These are phyloP conservation scores for Stagonosporopsis chrysanthemi DNA, from an alignment of 2,329 filamentous ascomycete genomes.

Conservation along the genomic window DNA sequence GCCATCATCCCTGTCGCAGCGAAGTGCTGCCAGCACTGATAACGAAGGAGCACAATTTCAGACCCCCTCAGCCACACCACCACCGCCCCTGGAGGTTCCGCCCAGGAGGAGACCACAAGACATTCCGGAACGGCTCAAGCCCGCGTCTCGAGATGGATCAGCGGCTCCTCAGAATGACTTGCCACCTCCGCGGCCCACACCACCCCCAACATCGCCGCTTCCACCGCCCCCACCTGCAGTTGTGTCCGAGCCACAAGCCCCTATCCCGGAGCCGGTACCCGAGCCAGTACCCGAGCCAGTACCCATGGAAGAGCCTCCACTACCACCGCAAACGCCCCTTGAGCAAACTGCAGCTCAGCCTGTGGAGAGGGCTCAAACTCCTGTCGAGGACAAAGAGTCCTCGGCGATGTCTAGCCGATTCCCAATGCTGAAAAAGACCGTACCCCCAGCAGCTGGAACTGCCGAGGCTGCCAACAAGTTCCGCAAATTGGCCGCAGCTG, in stretches of 20 bases:
- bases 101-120: conserved; percentile 37
- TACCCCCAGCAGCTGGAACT: conserved; percentile 57
- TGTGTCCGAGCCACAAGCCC: conserved; percentile 21
- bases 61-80: conserved; percentile 34
- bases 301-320: conserved; percentile 48
- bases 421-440: conserved; percentile 87
- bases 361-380: conserved; percentile 5
- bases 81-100: conserved; percentile 35
- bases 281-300: no score
- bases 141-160: conserved; percentile 19
- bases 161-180: conserved; percentile 15
- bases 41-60: conserved; percentile 33
- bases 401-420: conserved; percentile 68
- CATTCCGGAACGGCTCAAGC: conserved; percentile 41
- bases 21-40: conserved; percentile 35
- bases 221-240: conserved; percentile 34
- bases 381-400: conserved; percentile 56
- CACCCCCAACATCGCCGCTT: conserved; percentile 36
- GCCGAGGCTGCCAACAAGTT: conserved; percentile 78
- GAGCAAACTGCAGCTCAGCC: conserved; percentile 20
- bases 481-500: conserved; percentile 76
- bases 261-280: conserved; percentile 16
- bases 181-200: conserved; percentile 27
- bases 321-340: conserved; percentile 3
- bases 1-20: conserved; percentile 37